phyloP scores from a whole-genome alignment of 2,329 filamentous ascomycete genomes.

The Arthrobotrys entomopaga region DNA sequence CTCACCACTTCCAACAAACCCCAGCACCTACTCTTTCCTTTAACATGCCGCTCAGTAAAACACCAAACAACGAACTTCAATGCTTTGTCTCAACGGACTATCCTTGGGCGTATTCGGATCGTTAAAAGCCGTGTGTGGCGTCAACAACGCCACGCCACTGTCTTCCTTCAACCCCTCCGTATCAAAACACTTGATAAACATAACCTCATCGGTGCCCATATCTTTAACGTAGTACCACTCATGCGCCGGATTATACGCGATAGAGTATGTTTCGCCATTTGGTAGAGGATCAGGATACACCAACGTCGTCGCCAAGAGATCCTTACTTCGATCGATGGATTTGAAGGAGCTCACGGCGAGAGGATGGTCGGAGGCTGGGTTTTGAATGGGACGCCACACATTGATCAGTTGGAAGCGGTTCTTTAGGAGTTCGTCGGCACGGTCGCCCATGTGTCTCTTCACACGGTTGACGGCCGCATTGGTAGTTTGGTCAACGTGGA shows the following conservation, averaged over 20 bases:
- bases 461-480: constrained; percentile 71
- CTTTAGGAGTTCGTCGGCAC: constrained; percentile 68
- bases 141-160: constrained; percentile 42
- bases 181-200: constrained; percentile 83
- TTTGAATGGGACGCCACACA: constrained; percentile 75
- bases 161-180: constrained; percentile 61
- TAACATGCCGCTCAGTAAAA: constrained; percentile 22
- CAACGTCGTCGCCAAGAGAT: constrained; percentile 72
- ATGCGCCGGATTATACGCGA: constrained; percentile 71
- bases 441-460: constrained; percentile 68
- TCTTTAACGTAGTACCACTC: constrained; percentile 83
- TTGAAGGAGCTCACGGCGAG: constrained; percentile 75
- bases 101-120: constrained; percentile 77
- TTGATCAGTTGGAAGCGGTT: constrained; percentile 75
- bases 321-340: constrained; percentile 66
- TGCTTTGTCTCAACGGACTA: constrained; percentile 81
- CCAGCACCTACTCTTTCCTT: no score
- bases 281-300: constrained; percentile 71
- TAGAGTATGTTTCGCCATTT: constrained; percentile 75
- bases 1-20: no score
- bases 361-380: constrained; percentile 73
- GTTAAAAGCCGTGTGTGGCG: constrained; percentile 80
- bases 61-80: constrained; percentile 86
- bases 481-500: constrained; percentile 78
- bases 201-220: constrained; percentile 77